Base-by-base conservation (phyloP, 305 asterid genomes). In the Striga hermonthica region DNA sequence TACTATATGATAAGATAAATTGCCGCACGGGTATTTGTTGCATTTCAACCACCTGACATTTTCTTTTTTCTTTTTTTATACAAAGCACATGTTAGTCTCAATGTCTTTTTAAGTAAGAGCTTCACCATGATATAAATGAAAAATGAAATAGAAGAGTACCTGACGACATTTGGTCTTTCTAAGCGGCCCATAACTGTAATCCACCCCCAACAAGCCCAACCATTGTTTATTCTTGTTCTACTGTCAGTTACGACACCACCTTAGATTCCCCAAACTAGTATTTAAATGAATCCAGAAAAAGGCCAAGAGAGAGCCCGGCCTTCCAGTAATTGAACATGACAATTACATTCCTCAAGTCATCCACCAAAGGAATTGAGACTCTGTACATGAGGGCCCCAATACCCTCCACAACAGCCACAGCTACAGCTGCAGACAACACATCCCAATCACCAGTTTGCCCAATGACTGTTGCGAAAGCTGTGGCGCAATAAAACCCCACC, bases 361-460 rank as follows among this genome's bases (percentile, higher is more conserved):
- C 80, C 36, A 76, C 69, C 37, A 83, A 74, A 55, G 90, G 86
- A 60, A 80, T 74, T 48, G 95, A 83, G n/a, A 80, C 68, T 72
- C 71, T 84, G 76, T 93, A 93, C 97, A 83, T 90, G 64, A 93
- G 89, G 71, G 96, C 97, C 68, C 97, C 98, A 41, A 90, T 86
- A 44, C 88, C 96, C 81, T 93, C 98, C 47, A 93, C 97, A n/a
- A 90, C 76, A 56, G 83, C 96, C 68, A 90, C 96, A 48, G 96
- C 73, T 75, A 90, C 70, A 41, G 88, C 98, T 55, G 98, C 95
- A 52, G 97, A 90, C 60, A 93, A 78, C 72, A 93, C 87, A 77
- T 93, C 98, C 98, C 97, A 93, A 54, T 92, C 98, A 55, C 98
- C 97, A 0, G 98, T 92, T 76, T 90, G 98, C 68, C 97, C 97